phyloP scores from a whole-genome alignment of 2,329 filamentous ascomycete genomes.

The Penicillium brasilianum region DNA sequence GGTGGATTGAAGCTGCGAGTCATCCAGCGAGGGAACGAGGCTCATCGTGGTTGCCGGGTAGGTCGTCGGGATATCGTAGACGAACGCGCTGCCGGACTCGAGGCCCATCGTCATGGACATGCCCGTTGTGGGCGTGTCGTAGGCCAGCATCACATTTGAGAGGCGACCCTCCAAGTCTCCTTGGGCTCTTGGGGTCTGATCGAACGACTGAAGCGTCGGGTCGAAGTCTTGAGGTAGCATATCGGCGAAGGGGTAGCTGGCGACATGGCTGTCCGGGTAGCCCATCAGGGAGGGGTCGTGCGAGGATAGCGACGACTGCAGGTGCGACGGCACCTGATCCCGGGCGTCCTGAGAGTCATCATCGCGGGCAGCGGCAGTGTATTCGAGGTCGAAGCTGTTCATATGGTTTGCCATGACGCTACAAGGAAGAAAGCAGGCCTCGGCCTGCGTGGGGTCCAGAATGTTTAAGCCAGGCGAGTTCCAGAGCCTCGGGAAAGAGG shows the following conservation, averaged over 20 bases:
- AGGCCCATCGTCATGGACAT: constrained; percentile 30
- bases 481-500: constrained; percentile 29
- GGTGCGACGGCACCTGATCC: constrained; percentile 9
- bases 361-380: constrained; percentile 15
- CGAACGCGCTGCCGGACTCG: constrained; percentile 27
- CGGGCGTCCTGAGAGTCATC: constrained; percentile 21
- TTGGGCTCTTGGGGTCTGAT: constrained; percentile 14
- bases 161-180: constrained; percentile 27
- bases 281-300: constrained; percentile 25
- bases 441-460: constrained; percentile 28
- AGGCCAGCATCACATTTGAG: constrained; percentile 34
- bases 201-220: constrained; percentile 24
- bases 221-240: constrained; percentile 28
- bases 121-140: constrained; percentile 28
- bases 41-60: constrained; percentile 30
- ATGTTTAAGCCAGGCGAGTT: constrained; percentile 29
- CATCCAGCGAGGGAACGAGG: constrained; percentile 22
- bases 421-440: constrained; percentile 12
- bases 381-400: constrained; percentile 24
- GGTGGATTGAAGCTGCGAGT: constrained; percentile 23
- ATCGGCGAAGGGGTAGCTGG: constrained; percentile 22
- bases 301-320: constrained; percentile 12
- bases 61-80: constrained; percentile 30
- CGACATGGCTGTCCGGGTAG: constrained; percentile 20
- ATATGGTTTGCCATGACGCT: constrained; percentile 21